Evolutionary conservation across 2,329 filamentous ascomycete genomes (phyloP), one percentile per base, ranked within the genome.

Genomic region (Colletotrichum sp.): DNA sequence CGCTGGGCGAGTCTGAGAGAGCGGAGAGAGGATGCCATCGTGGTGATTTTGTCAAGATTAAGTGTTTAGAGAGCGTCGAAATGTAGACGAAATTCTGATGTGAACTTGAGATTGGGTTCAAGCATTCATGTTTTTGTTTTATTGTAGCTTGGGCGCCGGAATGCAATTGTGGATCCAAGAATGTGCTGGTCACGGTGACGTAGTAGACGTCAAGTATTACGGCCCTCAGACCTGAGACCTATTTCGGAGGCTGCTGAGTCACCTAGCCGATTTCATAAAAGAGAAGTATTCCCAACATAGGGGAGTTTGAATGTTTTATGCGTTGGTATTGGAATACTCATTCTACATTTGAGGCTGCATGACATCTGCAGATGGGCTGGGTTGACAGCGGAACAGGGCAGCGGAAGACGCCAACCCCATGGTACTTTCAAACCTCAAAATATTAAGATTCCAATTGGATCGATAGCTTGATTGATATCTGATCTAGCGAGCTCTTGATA

Each of bases 1-100:
- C 63, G 73, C 24, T 76, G 69, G 9, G 69, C 64, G 34, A 76
- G 64, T 21, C 74, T 66, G 9, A 76, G 44, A 15, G 59, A 30
- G 13, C 74, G 70, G 16, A 73, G 15, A 3, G 74, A 60, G 49
- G 70, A 21, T 15, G 74, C 32, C 74, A 76, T 76, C 6, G 9
- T 34, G 62, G 4, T 49, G 21, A 32, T 30, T 36, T 26, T n/a
- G n/a, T 49, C 9, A 1, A 26, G 6, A 49, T 49, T 21, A 4
- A 4, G 6, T 4, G 0, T 12, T 7, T 21, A 49, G n/a, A 21
- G 44, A 49, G 10, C 44, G 18, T 49, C 10, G 3, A 21, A 4
- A 21, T 12, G n/a, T 2, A 21, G 6, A 52, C 21, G n/a, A 8
- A 2, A 21, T 21, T 52, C 2, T 52, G 10, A 21, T 52, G n/a